Base-by-base conservation (phyloP, 2,329 filamentous ascomycete genomes). In the Torrubiella hemipterigena region DNA sequence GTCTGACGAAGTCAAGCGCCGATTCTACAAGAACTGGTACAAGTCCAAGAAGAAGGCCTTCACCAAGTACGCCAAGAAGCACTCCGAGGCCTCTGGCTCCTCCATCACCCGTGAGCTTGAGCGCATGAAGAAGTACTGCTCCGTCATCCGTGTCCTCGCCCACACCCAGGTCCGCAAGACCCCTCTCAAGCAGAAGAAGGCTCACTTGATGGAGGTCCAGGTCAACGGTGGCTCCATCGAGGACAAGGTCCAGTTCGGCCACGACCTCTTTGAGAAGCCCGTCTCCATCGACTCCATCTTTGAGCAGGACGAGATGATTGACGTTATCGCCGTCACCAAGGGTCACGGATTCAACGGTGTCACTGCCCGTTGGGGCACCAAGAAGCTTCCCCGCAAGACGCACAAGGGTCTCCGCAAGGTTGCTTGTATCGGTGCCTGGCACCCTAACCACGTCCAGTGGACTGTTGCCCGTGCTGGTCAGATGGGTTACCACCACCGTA, bases 1-100 rank as follows among this genome's bases (percentile, higher is more conserved):
- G 67, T 84, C 82, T 69, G 91, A 98, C 67, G 91, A 96, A 73
- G 62, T 98, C 67, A 94, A 94, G 81, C 84, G 91, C 58, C 84
- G 91, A 62, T 98, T 98, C 85, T 98, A 98, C 84, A 96, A 96
- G 86, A 98, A 98, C 82, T 98, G 91, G 91, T 98, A 98, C 83
- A 94, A 94, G 82, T 86, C 79, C 77, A 98, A 98, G 87, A 96
- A 95, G 85, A 98, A 98, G 89, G 91, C 91, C 43, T 98, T 98
- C 76, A 98, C 91, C 77, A 95, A 93, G 77, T 98, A 98, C 72
- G 85, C 91, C 74, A 98, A 96, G 85, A 89, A 93, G 80, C 85
- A 96, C 81, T 86, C 89, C 45, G 89, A 96, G 74, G 80, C 69
- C 72, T 82, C 66, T 67, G 87, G 85, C 56, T 70, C 83, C 51